Base-by-base conservation (phyloP, 140 eudicot species). In the Oenanthe javanica region DNA sequence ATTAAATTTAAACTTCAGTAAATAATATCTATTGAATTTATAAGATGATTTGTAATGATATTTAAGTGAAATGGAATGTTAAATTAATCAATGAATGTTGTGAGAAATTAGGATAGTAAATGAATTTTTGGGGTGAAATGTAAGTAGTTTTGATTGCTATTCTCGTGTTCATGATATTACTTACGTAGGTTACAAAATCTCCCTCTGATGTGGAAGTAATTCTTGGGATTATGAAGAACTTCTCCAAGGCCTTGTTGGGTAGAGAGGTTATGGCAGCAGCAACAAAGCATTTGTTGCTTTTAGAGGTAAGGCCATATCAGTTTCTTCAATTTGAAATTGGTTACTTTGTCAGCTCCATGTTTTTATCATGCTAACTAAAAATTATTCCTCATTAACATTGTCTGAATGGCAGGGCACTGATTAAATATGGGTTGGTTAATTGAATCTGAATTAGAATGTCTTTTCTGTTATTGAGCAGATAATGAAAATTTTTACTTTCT, bases 141-240 rank as follows among this genome's bases (percentile, higher is more conserved):
- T 45, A 21, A 16, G 23, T 72, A 18, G 49, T 48, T 45, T 73
- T 45, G 8, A 46, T 10, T 73, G 15, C 14, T 21, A 27, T 46
- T 43, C 38, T 18, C 38, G 14, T 63, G 19, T 49, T 81, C 45
- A 31, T 74, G 67, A 13, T 40, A 47, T 52, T 72, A 16, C 61
- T 40, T 72, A 80, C 38, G 21, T 78, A 95, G 99, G 99, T 89
- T 79, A 92, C 99, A 79, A 95, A 90, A 85, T 84, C 93, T 69
- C 96, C 99, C 31, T 95, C 99, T 74, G 99, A 95, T 70, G 81
- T 92, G 88, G 99, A 95, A 86, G 87, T 92, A 63, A 86, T 88
- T 84, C 91, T 95, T 82, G 92, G 97, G 66, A 87, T 90, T 77
- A 85, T 95, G 82, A 92, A 87, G 82, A 89, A 85, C 87, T 86